phyloP scores from a whole-genome alignment of 2,329 filamentous ascomycete species.

The Colletotrichum sp. region DNA sequence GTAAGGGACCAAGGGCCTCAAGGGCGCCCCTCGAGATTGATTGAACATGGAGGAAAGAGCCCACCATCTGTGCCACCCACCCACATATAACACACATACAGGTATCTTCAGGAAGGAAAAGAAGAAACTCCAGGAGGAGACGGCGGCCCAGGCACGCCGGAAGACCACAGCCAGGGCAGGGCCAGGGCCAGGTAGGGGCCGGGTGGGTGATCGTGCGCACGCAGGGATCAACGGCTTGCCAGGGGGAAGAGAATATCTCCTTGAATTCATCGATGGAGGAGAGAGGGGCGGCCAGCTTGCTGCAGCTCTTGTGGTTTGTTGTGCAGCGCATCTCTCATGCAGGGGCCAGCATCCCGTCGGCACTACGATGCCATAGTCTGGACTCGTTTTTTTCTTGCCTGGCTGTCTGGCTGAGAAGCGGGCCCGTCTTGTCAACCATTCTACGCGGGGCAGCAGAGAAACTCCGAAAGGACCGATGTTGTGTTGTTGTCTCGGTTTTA shows the following conservation, averaged over 20 bases:
- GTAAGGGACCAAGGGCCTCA: background rate
- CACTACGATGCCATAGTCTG: background rate
- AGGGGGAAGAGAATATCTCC: background rate
- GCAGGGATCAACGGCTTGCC: slow-evolving; percentile 3
- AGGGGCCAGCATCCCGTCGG: background rate
- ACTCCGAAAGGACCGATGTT: background rate
- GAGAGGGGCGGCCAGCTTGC: background rate
- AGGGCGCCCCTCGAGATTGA: background rate
- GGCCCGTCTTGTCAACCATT: background rate
- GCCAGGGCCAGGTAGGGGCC: background rate
- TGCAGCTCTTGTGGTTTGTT: background rate
- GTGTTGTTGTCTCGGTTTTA: background rate
- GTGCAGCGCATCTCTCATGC: background rate
- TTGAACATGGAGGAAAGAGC: background rate
- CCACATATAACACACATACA: background rate
- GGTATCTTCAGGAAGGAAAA: background rate
- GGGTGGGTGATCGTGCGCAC: background rate
- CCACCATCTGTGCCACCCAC: slow-evolving; percentile 1
- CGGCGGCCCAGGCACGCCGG: background rate
- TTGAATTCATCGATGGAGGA: background rate
- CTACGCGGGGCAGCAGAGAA: background rate
- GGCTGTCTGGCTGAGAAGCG: background rate
- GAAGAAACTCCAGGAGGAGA: background rate
- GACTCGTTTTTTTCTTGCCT: background rate
- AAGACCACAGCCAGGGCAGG: background rate